Conservation (phyloP, 2,329 filamentous ascomycete genomes). For the Chlorencoelia australis region DNA sequence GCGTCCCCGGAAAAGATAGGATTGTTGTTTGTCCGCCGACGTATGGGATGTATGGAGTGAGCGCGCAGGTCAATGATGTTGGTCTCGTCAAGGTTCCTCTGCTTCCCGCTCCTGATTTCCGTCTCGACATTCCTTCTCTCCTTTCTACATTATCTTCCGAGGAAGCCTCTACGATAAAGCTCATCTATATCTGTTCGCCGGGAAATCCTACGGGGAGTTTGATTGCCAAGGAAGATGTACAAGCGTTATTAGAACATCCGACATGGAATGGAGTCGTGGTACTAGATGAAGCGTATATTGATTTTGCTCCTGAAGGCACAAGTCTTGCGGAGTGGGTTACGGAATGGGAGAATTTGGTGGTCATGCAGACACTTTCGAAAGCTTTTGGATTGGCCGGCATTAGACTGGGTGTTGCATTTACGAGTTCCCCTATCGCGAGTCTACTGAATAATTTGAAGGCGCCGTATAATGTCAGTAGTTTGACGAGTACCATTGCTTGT, state of each 20-base stretch:
- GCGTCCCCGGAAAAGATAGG: slow-evolving; percentile 73
- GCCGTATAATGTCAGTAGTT: slow-evolving; percentile 89
- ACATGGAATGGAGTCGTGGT: slow-evolving; percentile 94
- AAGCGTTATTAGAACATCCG: slow-evolving; percentile 66
- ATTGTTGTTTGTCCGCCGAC: slow-evolving; percentile 94
- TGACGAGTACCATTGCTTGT: slow-evolving; percentile 71
- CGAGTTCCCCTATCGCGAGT: slow-evolving; percentile 60
- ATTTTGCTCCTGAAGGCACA: slow-evolving; percentile 71
- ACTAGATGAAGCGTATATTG: slow-evolving; percentile 91
- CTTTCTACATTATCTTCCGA: slow-evolving; percentile 48
- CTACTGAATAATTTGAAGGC: slow-evolving; percentile 90
- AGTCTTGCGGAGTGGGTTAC: slow-evolving; percentile 85
- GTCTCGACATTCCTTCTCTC: slow-evolving; percentile 62
- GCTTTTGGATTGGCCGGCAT: slow-evolving; percentile 95
- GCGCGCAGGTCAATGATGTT: slow-evolving; percentile 89
- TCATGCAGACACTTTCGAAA: slow-evolving; percentile 98
- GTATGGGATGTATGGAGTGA: slow-evolving; percentile 97
- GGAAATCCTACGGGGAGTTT: slow-evolving; percentile 86
- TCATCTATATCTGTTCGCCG: slow-evolving; percentile 87
- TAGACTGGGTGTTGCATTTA: slow-evolving; percentile 77
- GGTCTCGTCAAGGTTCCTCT: slow-evolving; percentile 79
- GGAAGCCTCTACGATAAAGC: slow-evolving; percentile 59
- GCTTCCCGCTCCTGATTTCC: slow-evolving; percentile 60
- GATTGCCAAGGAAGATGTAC: slow-evolving; percentile 65
- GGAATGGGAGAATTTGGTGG: slow-evolving; percentile 90